Base-by-base conservation (phyloP, 1,284 basidiomycete species). In the Neotropicomus parvogracilis region DNA sequence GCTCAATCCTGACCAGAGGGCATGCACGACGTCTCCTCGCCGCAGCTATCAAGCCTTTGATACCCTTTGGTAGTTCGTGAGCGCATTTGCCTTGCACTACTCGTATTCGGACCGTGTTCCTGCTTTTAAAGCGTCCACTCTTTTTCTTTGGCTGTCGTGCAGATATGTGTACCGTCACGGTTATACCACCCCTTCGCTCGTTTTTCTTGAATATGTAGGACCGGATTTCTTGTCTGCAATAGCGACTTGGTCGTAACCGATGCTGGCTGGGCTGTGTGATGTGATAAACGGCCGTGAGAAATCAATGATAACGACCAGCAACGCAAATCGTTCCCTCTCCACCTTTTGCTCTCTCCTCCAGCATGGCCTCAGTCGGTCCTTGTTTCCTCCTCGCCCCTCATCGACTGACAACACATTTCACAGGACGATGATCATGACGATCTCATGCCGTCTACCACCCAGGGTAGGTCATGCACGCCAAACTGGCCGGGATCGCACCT, bases 371-470 rank as follows among this genome's bases (percentile, higher is more conserved):
- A 52, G 73, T 75, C 48, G 56, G 71, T 69, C 41, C 38, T 29
- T 50, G 26, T 44, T 32, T 9, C 40, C 29, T 17, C 31, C 27
- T 32, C 4, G 19, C 20, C 11, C 3, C 6, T 6, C 35, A 24
- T 40, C n/a, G 29, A 35, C 54, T 53, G 12, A 60, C 46, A 32
- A 20, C 51, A 28, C 40, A 31, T 38, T 35, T 31, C 41, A 70
- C 66, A 77, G 67, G 72, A 81, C 46, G 78, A 83, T 33, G 80
- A 85, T 26, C 69, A 72, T 50, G 82, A 83, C 34, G 86, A 89
- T 61, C 74, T 89, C 52, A 72, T 71, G 47, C 81, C 84, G 50
- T 70, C 77, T 59, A 46, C 59, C 59, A 87, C 86, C 42, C 83
- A 82, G 69, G 86, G 86, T 84, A 56, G 51, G 63, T 44, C 24